phyloP scores from a whole-genome alignment of 2,329 filamentous ascomycete genomes.

The Penicillium digitatum region DNA sequence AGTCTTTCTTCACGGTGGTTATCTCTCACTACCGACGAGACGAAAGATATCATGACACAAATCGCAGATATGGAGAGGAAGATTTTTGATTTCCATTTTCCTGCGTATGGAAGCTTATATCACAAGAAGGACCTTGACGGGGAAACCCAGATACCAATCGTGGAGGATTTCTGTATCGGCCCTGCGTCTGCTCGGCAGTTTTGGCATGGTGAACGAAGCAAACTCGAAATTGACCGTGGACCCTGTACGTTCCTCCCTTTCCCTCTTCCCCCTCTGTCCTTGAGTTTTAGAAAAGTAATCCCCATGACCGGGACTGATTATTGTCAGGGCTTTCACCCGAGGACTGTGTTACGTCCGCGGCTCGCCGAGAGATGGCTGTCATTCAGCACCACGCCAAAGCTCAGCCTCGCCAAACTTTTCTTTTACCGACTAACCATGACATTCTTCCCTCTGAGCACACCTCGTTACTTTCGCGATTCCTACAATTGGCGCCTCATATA shows the following conservation, averaged over 20 bases:
- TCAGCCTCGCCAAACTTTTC: conserved; percentile 26
- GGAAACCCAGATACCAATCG: conserved; percentile 15
- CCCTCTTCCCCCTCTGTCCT: background rate
- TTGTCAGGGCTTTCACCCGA: conserved; percentile 18
- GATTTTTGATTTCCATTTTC: conserved; percentile 27
- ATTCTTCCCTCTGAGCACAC: conserved; percentile 24
- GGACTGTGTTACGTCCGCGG: conserved; percentile 25
- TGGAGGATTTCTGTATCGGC: conserved; percentile 26
- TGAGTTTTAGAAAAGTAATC: background rate
- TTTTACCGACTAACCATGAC: conserved; percentile 24
- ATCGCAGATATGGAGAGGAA: conserved; percentile 25
- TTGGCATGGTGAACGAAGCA: conserved; percentile 27
- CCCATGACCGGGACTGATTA: conserved; percentile 4
- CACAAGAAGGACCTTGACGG: conserved; percentile 19
- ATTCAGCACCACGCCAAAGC: conserved; percentile 23
- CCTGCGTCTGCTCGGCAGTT: conserved; percentile 29
- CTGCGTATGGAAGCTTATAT: conserved; percentile 30
- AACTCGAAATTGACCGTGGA: conserved; percentile 24
- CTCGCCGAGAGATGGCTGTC: conserved; percentile 24
- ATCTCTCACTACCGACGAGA: conserved; percentile 23
- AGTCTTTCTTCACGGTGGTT: conserved; percentile 28
- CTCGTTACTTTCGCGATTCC: conserved; percentile 24
- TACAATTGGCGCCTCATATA: conserved; percentile 23
- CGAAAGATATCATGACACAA: conserved; percentile 26
- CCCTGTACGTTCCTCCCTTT: conserved; percentile 20